Evolutionary conservation across 768 basidiomycete genomes (phyloP).

Genomic region (Auriscalpium microsporum): DNA sequence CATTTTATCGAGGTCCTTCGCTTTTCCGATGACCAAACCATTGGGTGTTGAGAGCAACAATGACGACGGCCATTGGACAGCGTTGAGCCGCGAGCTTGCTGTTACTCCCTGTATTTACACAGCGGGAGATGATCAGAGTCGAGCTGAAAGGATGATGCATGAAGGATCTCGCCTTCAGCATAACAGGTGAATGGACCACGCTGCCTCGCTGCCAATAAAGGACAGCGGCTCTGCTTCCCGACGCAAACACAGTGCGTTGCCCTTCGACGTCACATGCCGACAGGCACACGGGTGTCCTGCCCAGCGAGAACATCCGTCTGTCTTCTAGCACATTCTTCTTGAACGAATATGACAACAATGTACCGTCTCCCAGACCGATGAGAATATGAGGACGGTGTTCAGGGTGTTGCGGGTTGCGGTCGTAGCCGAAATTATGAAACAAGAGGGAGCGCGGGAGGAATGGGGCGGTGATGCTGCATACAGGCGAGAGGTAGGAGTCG

Average conservation of each 20-base stretch:
- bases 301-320: slow-evolving; percentile 55
- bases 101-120: slow-evolving; percentile 34
- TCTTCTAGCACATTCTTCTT: slow-evolving; percentile 28
- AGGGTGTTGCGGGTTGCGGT: slow-evolving; percentile 22
- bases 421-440: slow-evolving; percentile 50
- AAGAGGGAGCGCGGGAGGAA: slow-evolving; percentile 38
- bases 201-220: slow-evolving; percentile 60
- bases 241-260: slow-evolving; percentile 55
- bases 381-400: slow-evolving; percentile 51
- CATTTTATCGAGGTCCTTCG: slow-evolving; percentile 65
- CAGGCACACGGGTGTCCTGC: slow-evolving; percentile 57
- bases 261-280: slow-evolving; percentile 47
- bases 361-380: slow-evolving; percentile 70
- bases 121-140: not conserved
- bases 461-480: slow-evolving; percentile 34
- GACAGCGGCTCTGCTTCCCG: slow-evolving; percentile 60
- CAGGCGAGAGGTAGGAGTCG: slow-evolving; percentile 14
- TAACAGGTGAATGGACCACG: slow-evolving; percentile 60
- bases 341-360: slow-evolving; percentile 49
- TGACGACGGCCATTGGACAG: slow-evolving; percentile 38
- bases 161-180: slow-evolving; percentile 45
- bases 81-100: slow-evolving; percentile 45
- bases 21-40: slow-evolving; percentile 54
- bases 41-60: slow-evolving; percentile 50
- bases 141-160: not conserved